Evolutionary conservation across 192 early-diverging fungal genomes (phyloP).

Genomic region (Borealophlyctis nickersoniae): DNA sequence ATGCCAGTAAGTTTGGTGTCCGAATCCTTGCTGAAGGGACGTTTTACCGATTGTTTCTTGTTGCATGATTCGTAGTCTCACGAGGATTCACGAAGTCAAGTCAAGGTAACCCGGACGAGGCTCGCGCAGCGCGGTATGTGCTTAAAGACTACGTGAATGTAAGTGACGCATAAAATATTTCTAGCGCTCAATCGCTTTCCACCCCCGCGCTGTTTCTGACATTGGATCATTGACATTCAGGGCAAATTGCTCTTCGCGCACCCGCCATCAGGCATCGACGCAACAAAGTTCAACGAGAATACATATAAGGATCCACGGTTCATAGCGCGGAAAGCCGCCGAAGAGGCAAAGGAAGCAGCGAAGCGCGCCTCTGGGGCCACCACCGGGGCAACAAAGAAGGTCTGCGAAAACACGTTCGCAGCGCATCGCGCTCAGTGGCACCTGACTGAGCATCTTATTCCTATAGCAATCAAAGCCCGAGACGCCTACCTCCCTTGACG

Average conservation of each 20-base stretch:
- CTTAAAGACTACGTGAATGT: constrained; percentile 96
- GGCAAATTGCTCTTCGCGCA: constrained; percentile 90
- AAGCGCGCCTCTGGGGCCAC: constrained; percentile 36
- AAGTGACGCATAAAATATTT: too few species aligned
- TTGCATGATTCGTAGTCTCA: constrained; percentile 53
- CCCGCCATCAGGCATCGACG: constrained; percentile 65
- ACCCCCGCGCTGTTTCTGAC: constrained; percentile 35
- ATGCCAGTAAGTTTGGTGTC: constrained; percentile 61
- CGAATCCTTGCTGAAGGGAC: background rate
- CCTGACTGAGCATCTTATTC: too few species aligned
- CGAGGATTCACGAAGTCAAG: constrained; percentile 86
- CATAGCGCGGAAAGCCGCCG: constrained; percentile 14
- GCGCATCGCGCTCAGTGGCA: too few species aligned
- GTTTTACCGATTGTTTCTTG: constrained; percentile 4
- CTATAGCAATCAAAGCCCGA: background rate
- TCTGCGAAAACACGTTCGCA: constrained; percentile 9
- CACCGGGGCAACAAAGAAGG: constrained; percentile 21
- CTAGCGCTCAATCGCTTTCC: too few species aligned
- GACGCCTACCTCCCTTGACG: constrained; percentile 14
- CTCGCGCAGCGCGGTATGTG: constrained; percentile 92
- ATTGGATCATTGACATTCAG: too few species aligned
- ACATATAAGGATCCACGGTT: constrained; percentile 67
- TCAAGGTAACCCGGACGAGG: constrained; percentile 97
- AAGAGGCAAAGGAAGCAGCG: constrained; percentile 15
- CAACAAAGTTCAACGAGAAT: constrained; percentile 81